Conservation (phyloP, 768 basidiomycete genomes). For the Agrocybe pediades region DNA sequence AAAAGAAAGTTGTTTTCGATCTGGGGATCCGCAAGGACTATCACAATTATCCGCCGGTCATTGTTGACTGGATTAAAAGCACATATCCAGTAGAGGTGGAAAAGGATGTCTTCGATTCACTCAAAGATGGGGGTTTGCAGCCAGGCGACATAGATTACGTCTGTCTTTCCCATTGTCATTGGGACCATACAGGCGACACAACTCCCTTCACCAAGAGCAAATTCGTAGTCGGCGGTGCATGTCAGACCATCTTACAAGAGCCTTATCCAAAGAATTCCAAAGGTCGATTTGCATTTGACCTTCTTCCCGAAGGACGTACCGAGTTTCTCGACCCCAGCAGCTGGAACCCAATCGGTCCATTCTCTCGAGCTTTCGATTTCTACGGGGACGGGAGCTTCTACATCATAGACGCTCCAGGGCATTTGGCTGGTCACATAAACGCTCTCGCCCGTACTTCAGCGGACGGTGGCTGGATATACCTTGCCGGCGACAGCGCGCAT, state of each 20-base stretch:
- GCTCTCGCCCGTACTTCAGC: slow-evolving; percentile 56
- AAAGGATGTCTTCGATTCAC: slow-evolving; percentile 48
- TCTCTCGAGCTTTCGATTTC: slow-evolving; percentile 51
- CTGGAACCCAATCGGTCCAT: slow-evolving; percentile 47
- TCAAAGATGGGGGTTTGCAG: slow-evolving; percentile 47
- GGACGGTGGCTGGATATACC: slow-evolving; percentile 55
- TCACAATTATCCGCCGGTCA: slow-evolving; percentile 38
- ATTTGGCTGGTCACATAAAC: slow-evolving; percentile 56
- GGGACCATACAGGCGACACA: slow-evolving; percentile 54
- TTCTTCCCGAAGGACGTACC: slow-evolving; percentile 40
- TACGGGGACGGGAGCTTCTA: slow-evolving; percentile 62
- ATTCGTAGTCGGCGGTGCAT: slow-evolving; percentile 48
- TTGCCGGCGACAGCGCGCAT: slow-evolving; percentile 58
- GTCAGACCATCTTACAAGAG: slow-evolving; percentile 32
- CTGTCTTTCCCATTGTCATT: slow-evolving; percentile 55
- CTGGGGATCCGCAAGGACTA: slow-evolving; percentile 54
- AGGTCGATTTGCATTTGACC: slow-evolving; percentile 26
- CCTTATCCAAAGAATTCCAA: slow-evolving; percentile 45
- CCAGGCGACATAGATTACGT: slow-evolving; percentile 46
- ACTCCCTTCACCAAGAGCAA: slow-evolving; percentile 44
- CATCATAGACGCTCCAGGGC: slow-evolving; percentile 59
- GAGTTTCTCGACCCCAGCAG: slow-evolving; percentile 33
- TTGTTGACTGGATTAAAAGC: slow-evolving; percentile 28
- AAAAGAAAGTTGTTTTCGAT: slow-evolving; percentile 50
- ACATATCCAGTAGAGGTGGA: slow-evolving; percentile 25